A percentile compares a stretch with the other conserved stretches of the same genome.
phyloP scores from a whole-genome alignment of 1,284 basidiomycete species.

The Sporisorium iseilematis-ciliati region DNA sequence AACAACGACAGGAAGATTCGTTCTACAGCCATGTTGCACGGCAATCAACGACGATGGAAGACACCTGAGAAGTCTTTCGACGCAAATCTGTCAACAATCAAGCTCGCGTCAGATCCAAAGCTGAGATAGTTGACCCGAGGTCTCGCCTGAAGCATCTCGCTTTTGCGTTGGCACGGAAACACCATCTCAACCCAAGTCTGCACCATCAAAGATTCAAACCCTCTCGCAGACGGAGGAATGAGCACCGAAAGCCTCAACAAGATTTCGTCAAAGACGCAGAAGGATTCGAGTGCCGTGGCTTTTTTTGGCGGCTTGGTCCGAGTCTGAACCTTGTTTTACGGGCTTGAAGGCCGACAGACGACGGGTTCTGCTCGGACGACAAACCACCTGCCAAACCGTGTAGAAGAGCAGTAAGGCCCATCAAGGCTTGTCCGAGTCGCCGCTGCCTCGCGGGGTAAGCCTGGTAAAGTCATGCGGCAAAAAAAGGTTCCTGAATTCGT shows the following conservation, averaged over 20 bases:
- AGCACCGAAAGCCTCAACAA: background rate
- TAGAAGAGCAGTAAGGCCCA: background rate
- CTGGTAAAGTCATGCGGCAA: background rate
- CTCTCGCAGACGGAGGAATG: background rate
- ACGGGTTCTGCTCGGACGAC: slow-evolving; percentile 3
- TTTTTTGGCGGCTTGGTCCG: background rate
- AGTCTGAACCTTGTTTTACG: slow-evolving; percentile 1
- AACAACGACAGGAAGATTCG: no score
- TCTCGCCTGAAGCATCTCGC: slow-evolving; percentile 20
- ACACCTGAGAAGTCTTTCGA: no score
- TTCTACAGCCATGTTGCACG: no score
- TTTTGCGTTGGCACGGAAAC: background rate
- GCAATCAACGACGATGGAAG: no score
- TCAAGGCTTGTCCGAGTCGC: background rate
- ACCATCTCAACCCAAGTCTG: no score
- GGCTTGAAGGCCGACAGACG: background rate
- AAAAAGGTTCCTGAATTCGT: slow-evolving; percentile 6
- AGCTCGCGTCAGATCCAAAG: no score
- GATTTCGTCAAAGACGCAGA: background rate
- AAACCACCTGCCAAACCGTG: no score
- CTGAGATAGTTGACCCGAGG: slow-evolving; percentile 9
- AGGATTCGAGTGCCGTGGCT: background rate
- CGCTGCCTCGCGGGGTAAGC: slow-evolving; percentile 3
- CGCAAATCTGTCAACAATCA: no score
- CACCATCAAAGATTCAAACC: background rate